These are phyloP conservation scores for Gleditsia sinensis DNA, from an alignment of 306 rosid genomes.

Conservation along the genomic window DNA sequence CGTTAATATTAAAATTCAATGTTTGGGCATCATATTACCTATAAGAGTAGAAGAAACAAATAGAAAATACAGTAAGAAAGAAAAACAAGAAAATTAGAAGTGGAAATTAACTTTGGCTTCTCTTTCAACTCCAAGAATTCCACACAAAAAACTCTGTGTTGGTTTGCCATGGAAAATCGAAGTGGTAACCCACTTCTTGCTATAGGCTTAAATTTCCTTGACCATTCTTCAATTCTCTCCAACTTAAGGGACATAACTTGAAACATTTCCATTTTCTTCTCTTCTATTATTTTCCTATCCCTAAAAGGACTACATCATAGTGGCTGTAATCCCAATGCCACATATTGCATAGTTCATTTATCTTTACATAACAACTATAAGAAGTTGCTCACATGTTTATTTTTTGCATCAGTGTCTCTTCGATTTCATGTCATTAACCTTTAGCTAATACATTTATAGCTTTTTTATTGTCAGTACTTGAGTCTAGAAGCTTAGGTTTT, in stretches of 20 bases:
- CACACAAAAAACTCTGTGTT: no score
- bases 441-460: neutral
- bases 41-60: neutral
- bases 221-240: no score
- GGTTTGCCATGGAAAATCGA: neutral
- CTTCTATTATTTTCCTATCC: neutral
- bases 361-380: neutral
- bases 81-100: neutral
- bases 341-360: neutral
- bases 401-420: neutral
- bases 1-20: neutral
- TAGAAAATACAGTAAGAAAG: neutral
- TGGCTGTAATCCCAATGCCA: neutral
- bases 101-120: neutral
- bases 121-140: neutral
- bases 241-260: neutral
- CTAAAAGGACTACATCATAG: neutral
- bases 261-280: neutral
- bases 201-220: neutral
- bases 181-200: neutral
- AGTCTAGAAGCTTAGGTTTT: neutral
- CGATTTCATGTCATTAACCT: neutral
- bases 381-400: neutral
- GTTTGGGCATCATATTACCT: neutral
- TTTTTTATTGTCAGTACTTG: conserved; percentile 16